Conservation (phyloP, 2,329 filamentous ascomycete genomes). For the Colletotrichum salicis region DNA sequence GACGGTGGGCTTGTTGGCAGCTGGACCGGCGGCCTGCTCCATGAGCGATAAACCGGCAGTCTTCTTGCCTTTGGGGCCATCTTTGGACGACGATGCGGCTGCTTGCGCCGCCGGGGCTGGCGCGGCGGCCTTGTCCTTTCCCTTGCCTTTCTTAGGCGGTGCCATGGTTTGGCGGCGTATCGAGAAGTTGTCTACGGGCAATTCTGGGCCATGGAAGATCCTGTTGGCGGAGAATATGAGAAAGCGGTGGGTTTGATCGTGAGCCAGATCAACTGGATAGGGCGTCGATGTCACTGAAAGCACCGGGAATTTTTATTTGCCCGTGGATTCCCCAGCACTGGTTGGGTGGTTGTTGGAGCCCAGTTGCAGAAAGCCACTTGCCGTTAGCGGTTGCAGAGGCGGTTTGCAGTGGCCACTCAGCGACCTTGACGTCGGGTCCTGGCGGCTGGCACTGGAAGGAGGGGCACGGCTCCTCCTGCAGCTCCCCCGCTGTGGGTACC, state of each 20-base stretch:
- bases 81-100: constrained; percentile 49
- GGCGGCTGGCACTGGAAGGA: background rate
- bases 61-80: constrained; percentile 65
- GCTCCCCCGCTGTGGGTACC: constrained; percentile 12
- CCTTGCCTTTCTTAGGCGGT: constrained; percentile 33
- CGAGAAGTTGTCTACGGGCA: background rate
- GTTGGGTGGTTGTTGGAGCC: background rate
- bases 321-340: background rate
- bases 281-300: constrained; percentile 1
- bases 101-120: constrained; percentile 46
- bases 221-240: background rate
- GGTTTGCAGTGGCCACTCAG: constrained; percentile 12
- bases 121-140: constrained; percentile 59
- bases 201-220: background rate
- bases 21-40: constrained; percentile 45
- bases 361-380: background rate
- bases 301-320: constrained; percentile 23
- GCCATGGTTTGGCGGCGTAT: constrained; percentile 22
- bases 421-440: constrained; percentile 1
- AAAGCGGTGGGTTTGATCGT: background rate
- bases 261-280: background rate
- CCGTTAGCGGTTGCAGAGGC: constrained; percentile 14
- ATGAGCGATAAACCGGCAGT: constrained; percentile 40
- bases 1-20: constrained; percentile 65
- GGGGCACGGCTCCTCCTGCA: background rate